phyloP scores from a whole-genome alignment of 2,329 filamentous ascomycete species.

The Pseudogymnoascus destructans region DNA sequence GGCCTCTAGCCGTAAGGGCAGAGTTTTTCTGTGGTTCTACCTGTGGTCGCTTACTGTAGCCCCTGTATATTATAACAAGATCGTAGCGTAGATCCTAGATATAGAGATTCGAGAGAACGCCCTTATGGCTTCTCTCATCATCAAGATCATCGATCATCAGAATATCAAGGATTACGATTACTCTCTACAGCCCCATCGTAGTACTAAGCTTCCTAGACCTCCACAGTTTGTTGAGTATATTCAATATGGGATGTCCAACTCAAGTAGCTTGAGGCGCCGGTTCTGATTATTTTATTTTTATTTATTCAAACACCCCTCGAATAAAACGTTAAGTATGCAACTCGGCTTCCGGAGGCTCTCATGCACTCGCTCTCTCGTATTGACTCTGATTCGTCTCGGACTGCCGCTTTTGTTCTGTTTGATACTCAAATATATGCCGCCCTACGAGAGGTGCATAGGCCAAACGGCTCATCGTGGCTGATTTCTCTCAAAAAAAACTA shows the following conservation, averaged over 20 bases:
- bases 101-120: too few relatives aligned
- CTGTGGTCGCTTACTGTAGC: too few relatives aligned
- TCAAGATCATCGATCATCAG: too few relatives aligned
- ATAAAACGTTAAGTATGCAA: background rate
- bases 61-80: too few relatives aligned
- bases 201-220: too few relatives aligned
- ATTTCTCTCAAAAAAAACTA: background rate
- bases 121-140: too few relatives aligned
- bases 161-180: too few relatives aligned
- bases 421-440: background rate
- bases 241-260: background rate
- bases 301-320: background rate
- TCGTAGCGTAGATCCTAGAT: too few relatives aligned
- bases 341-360: background rate
- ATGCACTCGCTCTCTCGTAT: background rate
- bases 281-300: background rate
- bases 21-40: too few relatives aligned
- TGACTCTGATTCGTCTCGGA: background rate
- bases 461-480: background rate
- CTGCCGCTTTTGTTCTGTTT: background rate
- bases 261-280: background rate
- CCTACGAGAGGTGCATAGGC: background rate
- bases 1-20: too few relatives aligned
- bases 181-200: too few relatives aligned
- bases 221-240: background rate